Percentiles rank a stretch among this genome's conserved stretches.
phyloP scores from a whole-genome alignment of 306 rosid species.

The Castanospermum australe region DNA sequence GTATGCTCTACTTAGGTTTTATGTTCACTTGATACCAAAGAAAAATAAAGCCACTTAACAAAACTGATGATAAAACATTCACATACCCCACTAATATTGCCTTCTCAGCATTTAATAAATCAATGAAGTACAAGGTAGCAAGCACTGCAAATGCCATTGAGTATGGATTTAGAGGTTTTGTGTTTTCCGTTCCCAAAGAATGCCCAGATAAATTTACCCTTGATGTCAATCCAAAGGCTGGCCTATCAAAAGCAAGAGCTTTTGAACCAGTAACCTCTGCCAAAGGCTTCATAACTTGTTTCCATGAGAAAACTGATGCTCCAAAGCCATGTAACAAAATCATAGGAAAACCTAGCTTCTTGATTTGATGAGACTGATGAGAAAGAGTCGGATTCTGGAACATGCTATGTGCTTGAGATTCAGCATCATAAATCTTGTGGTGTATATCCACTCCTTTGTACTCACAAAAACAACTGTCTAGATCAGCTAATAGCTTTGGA shows the following conservation, averaged over 20 bases:
- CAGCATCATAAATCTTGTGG: slow-evolving; percentile 69
- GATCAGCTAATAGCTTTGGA: slow-evolving; percentile 75
- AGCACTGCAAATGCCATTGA: slow-evolving; percentile 86
- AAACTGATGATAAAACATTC: slow-evolving; percentile 24
- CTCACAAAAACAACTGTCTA: slow-evolving; percentile 83
- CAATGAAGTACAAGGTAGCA: slow-evolving; percentile 75
- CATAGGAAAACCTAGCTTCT: slow-evolving; percentile 61
- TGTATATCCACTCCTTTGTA: slow-evolving; percentile 78
- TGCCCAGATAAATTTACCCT: slow-evolving; percentile 43
- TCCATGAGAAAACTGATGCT: slow-evolving; percentile 92
- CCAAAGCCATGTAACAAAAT: slow-evolving; percentile 90
- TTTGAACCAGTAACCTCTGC: slow-evolving; percentile 67
- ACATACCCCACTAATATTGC: slow-evolving; percentile 81
- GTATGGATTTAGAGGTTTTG: slow-evolving; percentile 70
- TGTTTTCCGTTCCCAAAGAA: slow-evolving; percentile 41
- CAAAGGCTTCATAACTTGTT: slow-evolving; percentile 73
- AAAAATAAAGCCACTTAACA: neutral
- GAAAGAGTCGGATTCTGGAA: slow-evolving; percentile 38
- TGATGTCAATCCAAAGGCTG: slow-evolving; percentile 94
- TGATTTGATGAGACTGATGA: slow-evolving; percentile 32
- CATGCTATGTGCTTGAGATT: slow-evolving; percentile 36
- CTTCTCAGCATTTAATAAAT: slow-evolving; percentile 69
- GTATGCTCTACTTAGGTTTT: neutral
- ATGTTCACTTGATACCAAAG: neutral
- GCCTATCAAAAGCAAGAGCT: slow-evolving; percentile 94